Percentiles rank a stretch among this genome's conserved stretches.
These are phyloP conservation scores for Paraphaeosphaeria minitans DNA, from an alignment of 2,329 filamentous ascomycete species.

Conservation along the genomic window DNA sequence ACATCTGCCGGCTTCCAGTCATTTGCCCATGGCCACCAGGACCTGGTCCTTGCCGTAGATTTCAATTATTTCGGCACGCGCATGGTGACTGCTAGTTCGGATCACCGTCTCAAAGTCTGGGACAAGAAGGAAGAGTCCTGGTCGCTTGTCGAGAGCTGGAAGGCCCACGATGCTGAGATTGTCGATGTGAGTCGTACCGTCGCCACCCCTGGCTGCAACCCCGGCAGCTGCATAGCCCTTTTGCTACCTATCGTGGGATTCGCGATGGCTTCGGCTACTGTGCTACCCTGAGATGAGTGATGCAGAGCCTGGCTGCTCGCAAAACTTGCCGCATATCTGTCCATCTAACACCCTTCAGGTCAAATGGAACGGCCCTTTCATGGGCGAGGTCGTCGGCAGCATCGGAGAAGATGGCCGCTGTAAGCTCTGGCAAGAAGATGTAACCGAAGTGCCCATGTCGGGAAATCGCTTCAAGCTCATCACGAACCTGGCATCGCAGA, in stretches of 20 bases:
- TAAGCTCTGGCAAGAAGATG: constrained; percentile 92
- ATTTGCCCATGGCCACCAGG: constrained; percentile 75
- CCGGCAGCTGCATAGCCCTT: constrained; percentile 24
- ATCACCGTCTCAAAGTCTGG: constrained; percentile 92
- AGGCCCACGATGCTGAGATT: constrained; percentile 87
- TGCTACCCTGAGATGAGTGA: background rate
- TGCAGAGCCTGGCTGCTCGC: background rate
- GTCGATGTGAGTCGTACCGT: constrained; percentile 68
- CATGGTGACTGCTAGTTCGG: constrained; percentile 87
- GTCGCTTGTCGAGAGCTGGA: constrained; percentile 85
- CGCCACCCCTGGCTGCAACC: constrained; percentile 21
- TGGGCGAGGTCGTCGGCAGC: constrained; percentile 86
- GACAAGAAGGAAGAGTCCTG: constrained; percentile 78
- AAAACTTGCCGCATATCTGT: background rate
- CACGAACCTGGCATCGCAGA: constrained; percentile 66
- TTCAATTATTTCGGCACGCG: constrained; percentile 94
- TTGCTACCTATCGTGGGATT: constrained; percentile 19
- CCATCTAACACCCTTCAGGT: constrained; percentile 60
- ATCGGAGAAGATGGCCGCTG: constrained; percentile 89
- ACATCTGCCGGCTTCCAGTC: constrained; percentile 55
- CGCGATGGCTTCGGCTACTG: background rate
- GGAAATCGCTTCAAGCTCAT: constrained; percentile 81
- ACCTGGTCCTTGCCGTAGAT: constrained; percentile 81
- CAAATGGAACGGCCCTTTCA: constrained; percentile 90
- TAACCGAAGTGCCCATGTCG: constrained; percentile 72